A percentile compares a stretch with the other conserved stretches of the same genome.
phyloP scores from a whole-genome alignment of 768 basidiomycete genomes.

The Collybia sp. region DNA sequence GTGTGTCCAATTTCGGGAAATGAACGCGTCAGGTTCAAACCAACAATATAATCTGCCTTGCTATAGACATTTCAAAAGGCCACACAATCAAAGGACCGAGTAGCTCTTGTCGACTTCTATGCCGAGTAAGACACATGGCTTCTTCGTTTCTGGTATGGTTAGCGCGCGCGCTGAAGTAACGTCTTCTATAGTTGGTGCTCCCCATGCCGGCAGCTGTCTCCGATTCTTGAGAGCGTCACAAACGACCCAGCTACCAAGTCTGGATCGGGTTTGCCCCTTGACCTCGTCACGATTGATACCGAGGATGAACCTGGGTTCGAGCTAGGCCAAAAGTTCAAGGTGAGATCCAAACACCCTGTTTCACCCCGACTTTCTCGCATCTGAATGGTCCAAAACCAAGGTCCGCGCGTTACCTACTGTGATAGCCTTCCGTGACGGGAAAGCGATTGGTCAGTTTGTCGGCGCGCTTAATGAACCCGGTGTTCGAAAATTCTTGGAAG shows the following conservation, averaged over 20 bases:
- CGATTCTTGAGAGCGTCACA: constrained; percentile 60
- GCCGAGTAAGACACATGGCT: constrained; percentile 52
- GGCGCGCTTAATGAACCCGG: constrained; percentile 47
- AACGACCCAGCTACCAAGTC: constrained; percentile 35
- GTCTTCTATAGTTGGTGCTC: constrained; percentile 62
- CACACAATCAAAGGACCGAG: constrained; percentile 35
- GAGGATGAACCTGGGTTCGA: constrained; percentile 47
- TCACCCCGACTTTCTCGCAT: background rate
- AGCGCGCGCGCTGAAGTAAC: background rate
- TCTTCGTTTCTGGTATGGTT: background rate
- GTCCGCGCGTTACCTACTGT: constrained; percentile 77
- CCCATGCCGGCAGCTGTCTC: constrained; percentile 71
- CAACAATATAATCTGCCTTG: background rate
- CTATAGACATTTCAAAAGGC: constrained; percentile 35
- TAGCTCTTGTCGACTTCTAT: constrained; percentile 76
- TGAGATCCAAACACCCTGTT: constrained; percentile 11
- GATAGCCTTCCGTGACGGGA: constrained; percentile 66
- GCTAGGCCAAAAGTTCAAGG: constrained; percentile 50
- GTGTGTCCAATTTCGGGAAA: constrained; percentile 25
- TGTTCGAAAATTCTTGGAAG: constrained; percentile 41
- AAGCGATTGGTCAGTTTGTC: constrained; percentile 54
- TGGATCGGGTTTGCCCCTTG: constrained; percentile 52
- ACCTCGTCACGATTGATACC: constrained; percentile 70
- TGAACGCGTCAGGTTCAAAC: background rate
- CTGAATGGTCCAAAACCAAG: constrained; percentile 27